A percentile compares a stretch with the other conserved stretches of the same genome.
Evolutionary conservation across 1,139 yeast species (phyloP).

Genomic region (Geotrichum aggregatum): DNA sequence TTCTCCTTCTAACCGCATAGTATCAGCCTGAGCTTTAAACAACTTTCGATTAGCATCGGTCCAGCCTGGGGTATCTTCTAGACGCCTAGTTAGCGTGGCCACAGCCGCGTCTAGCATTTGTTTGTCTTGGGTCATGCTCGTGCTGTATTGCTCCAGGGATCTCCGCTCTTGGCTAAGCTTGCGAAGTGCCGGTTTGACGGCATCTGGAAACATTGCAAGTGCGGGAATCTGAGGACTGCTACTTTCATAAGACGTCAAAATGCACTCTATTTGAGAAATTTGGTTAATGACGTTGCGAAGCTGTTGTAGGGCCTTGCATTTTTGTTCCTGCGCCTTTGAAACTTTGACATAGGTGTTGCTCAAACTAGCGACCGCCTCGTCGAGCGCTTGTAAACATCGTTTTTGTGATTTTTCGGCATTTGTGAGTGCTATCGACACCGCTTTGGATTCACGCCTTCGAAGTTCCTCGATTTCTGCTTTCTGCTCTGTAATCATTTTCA

Average conservation of each 20-base stretch:
- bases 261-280: conserved; percentile 24
- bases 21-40: conserved; percentile 26
- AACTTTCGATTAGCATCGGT: conserved; percentile 23
- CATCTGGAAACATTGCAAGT: background rate
- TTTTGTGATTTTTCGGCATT: conserved; percentile 24
- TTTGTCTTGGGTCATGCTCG: conserved; percentile 10
- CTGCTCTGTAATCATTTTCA: conserved; percentile 82
- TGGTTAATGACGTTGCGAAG: conserved; percentile 25
- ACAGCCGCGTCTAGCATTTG: conserved; percentile 4
- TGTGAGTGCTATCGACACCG: conserved; percentile 38
- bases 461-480: conserved; percentile 71
- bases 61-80: conserved; percentile 31
- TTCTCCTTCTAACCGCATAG: conserved; percentile 22
- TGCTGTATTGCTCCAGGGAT: conserved; percentile 3
- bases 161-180: conserved; percentile 12
- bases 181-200: conserved; percentile 3
- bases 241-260: background rate
- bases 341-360: conserved; percentile 26
- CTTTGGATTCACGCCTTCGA: conserved; percentile 50
- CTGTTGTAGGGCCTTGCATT: conserved; percentile 24
- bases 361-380: conserved; percentile 28
- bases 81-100: conserved; percentile 23
- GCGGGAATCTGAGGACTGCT: background rate
- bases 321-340: conserved; percentile 23
- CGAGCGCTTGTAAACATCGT: conserved; percentile 24